Evolutionary conservation across 257 asterid species (phyloP), one percentile per base, ranked within the genome.

Genomic region (Gentiana macrophylla): DNA sequence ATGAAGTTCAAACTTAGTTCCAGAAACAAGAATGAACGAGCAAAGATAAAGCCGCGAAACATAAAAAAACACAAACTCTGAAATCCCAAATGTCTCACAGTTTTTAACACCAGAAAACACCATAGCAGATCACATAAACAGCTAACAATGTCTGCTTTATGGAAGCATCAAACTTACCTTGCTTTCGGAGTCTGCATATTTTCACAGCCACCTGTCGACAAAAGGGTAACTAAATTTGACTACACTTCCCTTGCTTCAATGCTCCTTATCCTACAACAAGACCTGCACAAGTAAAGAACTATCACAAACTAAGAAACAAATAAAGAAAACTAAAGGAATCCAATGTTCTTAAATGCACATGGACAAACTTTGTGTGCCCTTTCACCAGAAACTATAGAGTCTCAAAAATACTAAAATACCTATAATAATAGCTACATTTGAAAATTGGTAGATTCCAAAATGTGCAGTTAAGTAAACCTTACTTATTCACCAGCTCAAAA

Each of bases 341-440:
- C 83, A 74, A 76, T 74, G 82, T 48, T 54, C 61, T 36, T 72
- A 67, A 85, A 82, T 82, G 83, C 79, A 62, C 70, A 63, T 49
- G 57, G 64, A 57, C 58, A 69, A 56, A 45, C 59, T 41, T 56
- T 37, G 46, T 35, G 24, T 33, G 33, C 36, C 66, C 53, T 37
- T 47, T 36, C 53, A 37, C 66, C 57, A 60, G 15, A 44, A 55
- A 35, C 36, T 37, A 53, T 34, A 32, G 57, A 48, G 10, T 6
- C 38, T 52, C 54, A 7, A 12, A 38, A 66, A 54, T 56, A 32
- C 62, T 24, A 13, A 37, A 51, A 37, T 32, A 32, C 43, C 33
- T 41, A 44, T 15, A 9, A 50, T 37, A 35, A 44, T 32, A 34
- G 34, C 34, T 3, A 50, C 41, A 32, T 35, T 52, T 50, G 12